A percentile compares a stretch with the other conserved stretches of the same genome.
phyloP scores from a whole-genome alignment of 2,329 filamentous ascomycete species.

The Parasarocladium wereldwijsianum region DNA sequence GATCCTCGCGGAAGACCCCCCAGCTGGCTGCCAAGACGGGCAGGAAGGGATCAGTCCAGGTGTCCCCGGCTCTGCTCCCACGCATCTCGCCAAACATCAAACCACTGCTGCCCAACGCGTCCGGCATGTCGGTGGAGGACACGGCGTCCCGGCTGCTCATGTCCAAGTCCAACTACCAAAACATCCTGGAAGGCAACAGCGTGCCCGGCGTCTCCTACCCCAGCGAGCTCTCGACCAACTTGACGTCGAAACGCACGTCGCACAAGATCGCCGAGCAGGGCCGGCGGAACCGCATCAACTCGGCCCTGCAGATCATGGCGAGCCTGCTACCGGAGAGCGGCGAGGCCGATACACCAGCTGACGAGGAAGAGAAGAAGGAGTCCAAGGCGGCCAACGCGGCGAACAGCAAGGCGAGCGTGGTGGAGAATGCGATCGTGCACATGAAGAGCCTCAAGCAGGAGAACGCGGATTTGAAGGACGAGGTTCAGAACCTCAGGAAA shows the following conservation, averaged over 20 bases:
- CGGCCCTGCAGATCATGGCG: slow-evolving; percentile 82
- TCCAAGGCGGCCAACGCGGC: slow-evolving; percentile 37
- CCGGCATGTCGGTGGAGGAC: slow-evolving; percentile 39
- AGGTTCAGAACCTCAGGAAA: slow-evolving; percentile 13
- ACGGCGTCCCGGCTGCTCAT: slow-evolving; percentile 63
- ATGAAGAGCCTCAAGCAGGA: slow-evolving; percentile 75
- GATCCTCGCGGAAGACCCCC: slow-evolving; percentile 35
- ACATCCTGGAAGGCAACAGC: slow-evolving; percentile 84
- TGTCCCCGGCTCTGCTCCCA: slow-evolving; percentile 74
- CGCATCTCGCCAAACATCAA: slow-evolving; percentile 92
- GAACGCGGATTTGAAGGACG: slow-evolving; percentile 46
- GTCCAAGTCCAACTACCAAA: slow-evolving; percentile 95
- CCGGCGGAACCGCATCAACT: slow-evolving; percentile 87
- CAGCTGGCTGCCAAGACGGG: slow-evolving; percentile 39
- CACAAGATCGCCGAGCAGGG: slow-evolving; percentile 98
- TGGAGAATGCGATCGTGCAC: slow-evolving; percentile 93
- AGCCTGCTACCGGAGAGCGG: slow-evolving; percentile 58
- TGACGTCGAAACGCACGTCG: slow-evolving; percentile 91
- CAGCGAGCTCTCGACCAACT: slow-evolving; percentile 76
- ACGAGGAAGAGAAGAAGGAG: slow-evolving; percentile 32
- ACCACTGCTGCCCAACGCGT: slow-evolving; percentile 56
- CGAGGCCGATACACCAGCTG: slow-evolving; percentile 23
- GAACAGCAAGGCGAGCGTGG: slow-evolving; percentile 89
- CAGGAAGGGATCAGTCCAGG: slow-evolving; percentile 63
- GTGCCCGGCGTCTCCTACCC: slow-evolving; percentile 85